Conservation (phyloP, 495 filamentous ascomycete species). For the Xylaria acuta region DNA sequence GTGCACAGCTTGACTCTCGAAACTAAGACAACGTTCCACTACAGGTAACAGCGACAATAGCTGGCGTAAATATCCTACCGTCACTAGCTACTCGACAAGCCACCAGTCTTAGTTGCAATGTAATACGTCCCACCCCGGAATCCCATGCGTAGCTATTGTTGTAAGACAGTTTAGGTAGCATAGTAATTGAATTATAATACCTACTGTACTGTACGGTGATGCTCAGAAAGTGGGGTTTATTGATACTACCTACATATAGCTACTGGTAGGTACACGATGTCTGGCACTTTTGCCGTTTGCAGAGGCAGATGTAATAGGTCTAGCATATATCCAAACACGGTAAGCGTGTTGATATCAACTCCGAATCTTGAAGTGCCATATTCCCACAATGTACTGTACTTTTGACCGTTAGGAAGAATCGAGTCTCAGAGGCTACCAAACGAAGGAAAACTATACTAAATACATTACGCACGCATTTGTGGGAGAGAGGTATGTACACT, state of each 20-base stretch:
- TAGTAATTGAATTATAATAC: neutral
- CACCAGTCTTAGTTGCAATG: neutral
- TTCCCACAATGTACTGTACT: neutral
- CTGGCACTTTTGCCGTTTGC: constrained; percentile 11
- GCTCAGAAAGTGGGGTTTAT: neutral
- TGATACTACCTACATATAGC: neutral
- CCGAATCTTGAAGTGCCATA: neutral
- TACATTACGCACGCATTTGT: neutral
- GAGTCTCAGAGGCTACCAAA: neutral
- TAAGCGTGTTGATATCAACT: neutral
- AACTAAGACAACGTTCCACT: neutral
- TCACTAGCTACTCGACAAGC: neutral
- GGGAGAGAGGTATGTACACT: neutral
- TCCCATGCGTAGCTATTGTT: neutral
- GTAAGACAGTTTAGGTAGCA: neutral
- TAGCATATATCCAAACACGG: neutral
- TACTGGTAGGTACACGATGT: neutral
- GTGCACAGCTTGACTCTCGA: neutral
- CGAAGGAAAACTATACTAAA: neutral
- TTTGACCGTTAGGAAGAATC: neutral
- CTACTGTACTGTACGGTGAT: neutral
- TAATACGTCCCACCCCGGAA: neutral
- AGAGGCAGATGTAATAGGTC: too few relatives aligned
- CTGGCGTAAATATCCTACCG: neutral
- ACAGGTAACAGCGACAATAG: neutral